Conservation (phyloP, 1,284 basidiomycete species). For the Erythrobasidium hasegawianum region DNA sequence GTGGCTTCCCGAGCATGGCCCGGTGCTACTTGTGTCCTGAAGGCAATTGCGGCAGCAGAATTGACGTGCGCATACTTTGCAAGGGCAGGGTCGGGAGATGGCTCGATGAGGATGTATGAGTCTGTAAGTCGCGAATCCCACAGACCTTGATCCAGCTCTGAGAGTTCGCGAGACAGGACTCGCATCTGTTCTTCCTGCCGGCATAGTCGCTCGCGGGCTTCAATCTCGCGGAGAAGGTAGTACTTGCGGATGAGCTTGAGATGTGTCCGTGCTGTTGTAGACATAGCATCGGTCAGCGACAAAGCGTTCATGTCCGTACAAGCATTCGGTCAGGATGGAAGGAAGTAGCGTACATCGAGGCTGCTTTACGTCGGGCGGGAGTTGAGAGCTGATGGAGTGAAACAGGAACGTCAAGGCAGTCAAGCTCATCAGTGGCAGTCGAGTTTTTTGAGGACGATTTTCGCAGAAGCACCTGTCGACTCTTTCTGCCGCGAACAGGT, state of each 20-base stretch:
- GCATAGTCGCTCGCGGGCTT: conserved; percentile 4
- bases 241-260: conserved; percentile 14
- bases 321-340: no score
- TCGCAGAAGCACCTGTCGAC: conserved; percentile 6
- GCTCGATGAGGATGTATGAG: background rate
- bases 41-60: background rate
- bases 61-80: background rate
- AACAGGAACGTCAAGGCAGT: no score
- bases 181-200: conserved; percentile 22
- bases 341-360: no score
- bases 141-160: background rate
- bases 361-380: background rate
- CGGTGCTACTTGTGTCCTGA: no score
- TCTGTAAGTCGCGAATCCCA: background rate
- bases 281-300: no score
- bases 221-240: conserved; percentile 8
- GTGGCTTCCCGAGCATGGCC: no score
- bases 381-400: background rate
- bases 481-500: conserved; percentile 22
- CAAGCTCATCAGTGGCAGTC: background rate
- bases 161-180: background rate
- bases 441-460: background rate
- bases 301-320: no score
- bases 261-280: conserved; percentile 2
- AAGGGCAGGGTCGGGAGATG: background rate